Conservation (phyloP, 108 stramenopile genomes). For the Nannochloropsis salina region DNA sequence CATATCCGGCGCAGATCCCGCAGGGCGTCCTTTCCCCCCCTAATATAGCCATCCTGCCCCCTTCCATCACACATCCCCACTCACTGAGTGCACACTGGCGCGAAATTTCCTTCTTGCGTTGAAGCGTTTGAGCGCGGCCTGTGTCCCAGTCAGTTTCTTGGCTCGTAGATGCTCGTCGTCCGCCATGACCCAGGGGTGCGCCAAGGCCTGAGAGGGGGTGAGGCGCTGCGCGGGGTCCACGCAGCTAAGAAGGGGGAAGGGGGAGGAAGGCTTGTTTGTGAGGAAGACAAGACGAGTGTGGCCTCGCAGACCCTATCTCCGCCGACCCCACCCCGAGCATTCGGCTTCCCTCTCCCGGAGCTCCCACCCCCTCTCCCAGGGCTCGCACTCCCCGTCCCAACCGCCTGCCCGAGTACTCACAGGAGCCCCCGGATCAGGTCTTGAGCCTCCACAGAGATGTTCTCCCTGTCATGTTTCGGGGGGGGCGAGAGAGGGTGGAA, state of each 20-base stretch:
- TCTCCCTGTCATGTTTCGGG: background rate
- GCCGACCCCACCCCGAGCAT: too few relatives aligned
- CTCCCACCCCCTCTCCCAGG: background rate
- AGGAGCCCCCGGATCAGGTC: conserved; percentile 52
- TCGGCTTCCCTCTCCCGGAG: background rate
- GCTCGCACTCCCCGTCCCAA: background rate
- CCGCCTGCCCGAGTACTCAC: conserved; percentile 36
- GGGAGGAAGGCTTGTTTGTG: background rate
- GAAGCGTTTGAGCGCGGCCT: conserved; percentile 41
- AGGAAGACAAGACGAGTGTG: background rate
- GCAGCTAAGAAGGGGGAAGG: background rate
- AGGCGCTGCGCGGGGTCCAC: conserved; percentile 26
- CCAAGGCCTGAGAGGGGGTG: conserved; percentile 33
- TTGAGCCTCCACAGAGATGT: conserved; percentile 22
- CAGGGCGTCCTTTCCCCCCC: too few relatives aligned
- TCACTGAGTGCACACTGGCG: conserved; percentile 1
- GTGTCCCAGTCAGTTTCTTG: conserved; percentile 27
- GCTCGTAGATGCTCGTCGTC: conserved; percentile 38
- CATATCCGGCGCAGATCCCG: too few relatives aligned
- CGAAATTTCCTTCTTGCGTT: conserved; percentile 45
- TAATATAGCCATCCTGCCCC: too few relatives aligned
- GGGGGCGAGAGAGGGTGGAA: conserved; percentile 20
- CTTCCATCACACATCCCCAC: background rate
- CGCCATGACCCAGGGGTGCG: conserved; percentile 44
- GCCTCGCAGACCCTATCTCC: too few relatives aligned